Conservation (phyloP, 768 basidiomycete species). For the Suillus placidus region DNA sequence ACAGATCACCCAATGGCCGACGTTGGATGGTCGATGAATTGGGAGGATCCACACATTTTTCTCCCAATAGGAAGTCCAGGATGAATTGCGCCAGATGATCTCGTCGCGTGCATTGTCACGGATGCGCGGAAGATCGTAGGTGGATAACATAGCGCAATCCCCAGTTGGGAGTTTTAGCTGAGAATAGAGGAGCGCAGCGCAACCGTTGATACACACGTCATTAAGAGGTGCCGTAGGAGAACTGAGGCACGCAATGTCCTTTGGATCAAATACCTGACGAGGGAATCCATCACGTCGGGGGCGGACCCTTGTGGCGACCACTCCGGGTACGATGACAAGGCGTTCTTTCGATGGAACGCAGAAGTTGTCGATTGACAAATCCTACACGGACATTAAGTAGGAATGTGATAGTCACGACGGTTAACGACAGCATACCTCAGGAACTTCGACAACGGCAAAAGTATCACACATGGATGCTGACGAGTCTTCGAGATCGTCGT, state of each 20-base stretch:
- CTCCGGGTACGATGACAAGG: background rate
- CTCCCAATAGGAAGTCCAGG: conserved; percentile 30
- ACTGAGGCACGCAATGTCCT: conserved; percentile 13
- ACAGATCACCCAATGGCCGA: conserved; percentile 39
- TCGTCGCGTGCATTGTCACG: conserved; percentile 5
- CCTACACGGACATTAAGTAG: background rate
- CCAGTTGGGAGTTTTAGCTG: background rate
- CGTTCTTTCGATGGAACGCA: background rate
- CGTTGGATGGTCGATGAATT: conserved; percentile 29
- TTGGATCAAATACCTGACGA: conserved; percentile 9
- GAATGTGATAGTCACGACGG: background rate
- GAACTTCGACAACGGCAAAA: background rate
- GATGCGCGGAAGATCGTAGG: conserved; percentile 12
- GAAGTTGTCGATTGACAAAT: background rate
- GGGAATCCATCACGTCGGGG: conserved; percentile 2
- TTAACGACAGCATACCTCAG: background rate
- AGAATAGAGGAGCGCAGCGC: conserved; percentile 16
- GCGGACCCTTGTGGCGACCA: background rate
- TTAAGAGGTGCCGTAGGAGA: conserved; percentile 14
- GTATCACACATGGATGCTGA: background rate
- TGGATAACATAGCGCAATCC: conserved; percentile 15
- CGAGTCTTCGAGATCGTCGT: background rate
- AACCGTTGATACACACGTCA: conserved; percentile 18
- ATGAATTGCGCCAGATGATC: conserved; percentile 26
- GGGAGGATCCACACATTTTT: conserved; percentile 41